Conservation (phyloP, 768 basidiomycete species). For the Boletus coccyginus region DNA sequence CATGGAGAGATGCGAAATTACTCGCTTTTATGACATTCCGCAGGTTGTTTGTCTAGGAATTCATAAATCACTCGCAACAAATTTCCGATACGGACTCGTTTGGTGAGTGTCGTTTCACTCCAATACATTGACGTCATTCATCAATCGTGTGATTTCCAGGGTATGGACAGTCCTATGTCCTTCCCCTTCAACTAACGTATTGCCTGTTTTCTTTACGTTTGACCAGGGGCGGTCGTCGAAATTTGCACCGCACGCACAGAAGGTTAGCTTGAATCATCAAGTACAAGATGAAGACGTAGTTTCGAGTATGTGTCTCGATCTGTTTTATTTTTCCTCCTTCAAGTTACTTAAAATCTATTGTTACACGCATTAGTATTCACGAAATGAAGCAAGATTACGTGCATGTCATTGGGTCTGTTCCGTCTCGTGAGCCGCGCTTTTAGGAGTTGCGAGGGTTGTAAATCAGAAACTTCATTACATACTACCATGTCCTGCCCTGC, state of each 20-base stretch:
- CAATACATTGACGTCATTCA: neutral
- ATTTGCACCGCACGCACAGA: conserved; percentile 91
- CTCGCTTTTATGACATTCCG: neutral
- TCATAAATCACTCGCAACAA: conserved; percentile 82
- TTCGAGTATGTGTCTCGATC: conserved; percentile 58
- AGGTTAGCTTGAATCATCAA: conserved; percentile 80
- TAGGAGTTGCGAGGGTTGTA: no score
- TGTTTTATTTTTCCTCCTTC: neutral
- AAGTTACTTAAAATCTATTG: neutral
- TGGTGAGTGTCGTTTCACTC: conserved; percentile 53
- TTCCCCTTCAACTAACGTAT: neutral
- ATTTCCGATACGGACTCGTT: conserved; percentile 93
- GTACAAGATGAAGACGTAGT: conserved; percentile 89
- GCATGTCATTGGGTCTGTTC: neutral
- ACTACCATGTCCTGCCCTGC: no score
- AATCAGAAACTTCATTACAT: no score
- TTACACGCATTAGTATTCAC: conserved; percentile 26
- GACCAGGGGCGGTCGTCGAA: conserved; percentile 87
- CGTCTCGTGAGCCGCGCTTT: neutral
- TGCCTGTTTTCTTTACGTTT: neutral
- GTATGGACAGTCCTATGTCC: conserved; percentile 12
- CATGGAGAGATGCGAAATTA: neutral
- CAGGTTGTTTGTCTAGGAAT: conserved; percentile 91
- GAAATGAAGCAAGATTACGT: conserved; percentile 17
- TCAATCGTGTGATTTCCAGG: conserved; percentile 17